phyloP scores from a whole-genome alignment of 177 flowering plant species.

The Telopea speciosissima region DNA sequence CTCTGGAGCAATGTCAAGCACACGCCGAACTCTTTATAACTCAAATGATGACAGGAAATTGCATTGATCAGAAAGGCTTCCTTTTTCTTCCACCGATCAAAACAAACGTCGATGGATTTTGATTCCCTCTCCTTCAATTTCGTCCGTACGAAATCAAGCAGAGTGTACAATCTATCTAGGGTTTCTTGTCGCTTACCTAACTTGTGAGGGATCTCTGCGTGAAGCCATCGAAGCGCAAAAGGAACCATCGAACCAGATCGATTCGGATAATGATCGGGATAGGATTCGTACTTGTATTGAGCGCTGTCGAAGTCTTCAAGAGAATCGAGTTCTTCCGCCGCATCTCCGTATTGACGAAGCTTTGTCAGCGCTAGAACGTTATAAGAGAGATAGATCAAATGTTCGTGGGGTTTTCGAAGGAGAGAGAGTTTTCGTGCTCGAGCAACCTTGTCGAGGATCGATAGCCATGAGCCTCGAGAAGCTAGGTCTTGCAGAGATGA shows the following conservation, averaged over 20 bases:
- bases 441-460: slow-evolving; percentile 65
- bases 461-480: slow-evolving; percentile 75
- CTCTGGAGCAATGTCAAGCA: slow-evolving; percentile 54
- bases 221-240: slow-evolving; percentile 75
- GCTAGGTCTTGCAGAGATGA: slow-evolving; percentile 74
- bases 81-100: slow-evolving; percentile 53
- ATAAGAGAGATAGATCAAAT: slow-evolving; percentile 61
- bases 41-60: slow-evolving; percentile 56
- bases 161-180: slow-evolving; percentile 63
- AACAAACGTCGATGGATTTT: slow-evolving; percentile 10
- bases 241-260: slow-evolving; percentile 77
- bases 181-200: slow-evolving; percentile 46
- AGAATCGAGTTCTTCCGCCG: slow-evolving; percentile 50
- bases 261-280: slow-evolving; percentile 52
- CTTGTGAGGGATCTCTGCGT: slow-evolving; percentile 53
- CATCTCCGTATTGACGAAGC: slow-evolving; percentile 70
- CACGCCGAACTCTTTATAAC: slow-evolving; percentile 49
- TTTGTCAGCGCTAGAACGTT: slow-evolving; percentile 61
- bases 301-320: slow-evolving; percentile 48
- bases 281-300: slow-evolving; percentile 50
- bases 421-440: slow-evolving; percentile 47
- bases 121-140: slow-evolving; percentile 22
- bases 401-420: slow-evolving; percentile 65
- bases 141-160: slow-evolving; percentile 48
- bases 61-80: slow-evolving; percentile 50